Evolutionary conservation across 2,329 filamentous ascomycete genomes (phyloP), one percentile per base, ranked within the genome.

Genomic region (Colletotrichum caudatum): DNA sequence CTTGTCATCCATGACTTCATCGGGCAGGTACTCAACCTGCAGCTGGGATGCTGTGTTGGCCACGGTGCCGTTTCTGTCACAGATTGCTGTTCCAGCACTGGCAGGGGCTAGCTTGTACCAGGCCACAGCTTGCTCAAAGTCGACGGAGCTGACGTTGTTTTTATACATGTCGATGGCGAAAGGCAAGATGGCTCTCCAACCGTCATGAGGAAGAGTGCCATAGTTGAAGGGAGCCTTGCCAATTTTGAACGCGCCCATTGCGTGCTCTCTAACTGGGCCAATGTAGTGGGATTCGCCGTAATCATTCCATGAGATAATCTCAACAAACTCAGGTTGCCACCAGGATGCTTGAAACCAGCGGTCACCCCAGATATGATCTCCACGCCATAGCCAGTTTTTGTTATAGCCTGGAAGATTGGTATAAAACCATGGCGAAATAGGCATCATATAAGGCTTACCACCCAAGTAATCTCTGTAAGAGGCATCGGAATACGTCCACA

Each of bases 361-460:
- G 67, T 88, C 81, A 70, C 84, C 85, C 85, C 89, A 90, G 8
- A 91, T 78, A 57, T 85, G 80, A 70, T 90, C 89, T 16, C 87
- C 85, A 4, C 85, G 85, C 82, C 88, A 92, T 1, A 90, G 81
- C 83, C 85, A 88, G 75, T 87, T 87, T 81, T 89, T 86, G 75
- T 79, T 80, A 71, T 82, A 86, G 9, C 81, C 80, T 0, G 87
- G 85, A 4, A 90, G 79, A 66, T 89, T 86, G 54, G 89, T 89
- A 78, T 85, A 89, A 77, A 89, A 89, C 87, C 86, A 89, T 0
- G 87, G 87, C 0, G 85, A 85, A 16, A 88, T 83, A 3, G 86
- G 82, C 85, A 87, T 88, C 84, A 88, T 87, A 67, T 80, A 82
- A 0, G 77, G 71, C 69, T 89, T 86, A 48, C 88, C 89, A 77